A percentile compares a stretch with the other conserved stretches of the same genome.
These are phyloP conservation scores for Cymbidium sinense DNA, from an alignment of 106 monocot genomes.

Conservation along the genomic window DNA sequence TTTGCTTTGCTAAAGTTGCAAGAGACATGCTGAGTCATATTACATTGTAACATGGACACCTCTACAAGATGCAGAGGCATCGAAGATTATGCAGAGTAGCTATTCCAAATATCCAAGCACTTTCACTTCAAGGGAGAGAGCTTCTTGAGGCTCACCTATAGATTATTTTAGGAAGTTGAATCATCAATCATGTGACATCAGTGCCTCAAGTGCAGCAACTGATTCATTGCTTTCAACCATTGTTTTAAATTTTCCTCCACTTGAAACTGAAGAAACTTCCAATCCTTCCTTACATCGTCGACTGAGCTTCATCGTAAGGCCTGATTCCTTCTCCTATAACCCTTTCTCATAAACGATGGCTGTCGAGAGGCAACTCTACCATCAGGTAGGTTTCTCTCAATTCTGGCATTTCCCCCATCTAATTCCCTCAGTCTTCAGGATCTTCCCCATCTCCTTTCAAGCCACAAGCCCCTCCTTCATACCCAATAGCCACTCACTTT, in stretches of 20 bases:
- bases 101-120: constrained; percentile 66
- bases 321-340: too few species aligned
- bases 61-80: constrained; percentile 74
- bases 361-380: too few species aligned
- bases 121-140: constrained; percentile 70
- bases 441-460: too few species aligned
- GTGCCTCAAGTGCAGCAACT: constrained; percentile 33
- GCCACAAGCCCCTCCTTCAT: too few species aligned
- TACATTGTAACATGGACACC: constrained; percentile 73
- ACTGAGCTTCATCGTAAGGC: too few species aligned
- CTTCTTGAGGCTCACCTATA: constrained; percentile 83
- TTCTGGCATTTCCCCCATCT: too few species aligned
- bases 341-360: too few species aligned
- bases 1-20: constrained; percentile 67
- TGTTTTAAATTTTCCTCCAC: constrained; percentile 52
- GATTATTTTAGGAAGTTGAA: constrained; percentile 66
- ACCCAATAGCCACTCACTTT: too few species aligned
- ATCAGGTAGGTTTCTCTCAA: too few species aligned
- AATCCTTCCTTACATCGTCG: constrained; percentile 56
- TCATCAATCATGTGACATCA: constrained; percentile 39
- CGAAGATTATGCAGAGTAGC: constrained; percentile 48
- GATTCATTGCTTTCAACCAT: constrained; percentile 79
- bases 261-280: constrained; percentile 53
- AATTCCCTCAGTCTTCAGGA: too few species aligned
- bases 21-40: constrained; percentile 87